A percentile compares a stretch with the other conserved stretches of the same genome.
These are phyloP conservation scores for Kwoniella dejecticola DNA, from an alignment of 768 basidiomycete genomes.

Conservation along the genomic window DNA sequence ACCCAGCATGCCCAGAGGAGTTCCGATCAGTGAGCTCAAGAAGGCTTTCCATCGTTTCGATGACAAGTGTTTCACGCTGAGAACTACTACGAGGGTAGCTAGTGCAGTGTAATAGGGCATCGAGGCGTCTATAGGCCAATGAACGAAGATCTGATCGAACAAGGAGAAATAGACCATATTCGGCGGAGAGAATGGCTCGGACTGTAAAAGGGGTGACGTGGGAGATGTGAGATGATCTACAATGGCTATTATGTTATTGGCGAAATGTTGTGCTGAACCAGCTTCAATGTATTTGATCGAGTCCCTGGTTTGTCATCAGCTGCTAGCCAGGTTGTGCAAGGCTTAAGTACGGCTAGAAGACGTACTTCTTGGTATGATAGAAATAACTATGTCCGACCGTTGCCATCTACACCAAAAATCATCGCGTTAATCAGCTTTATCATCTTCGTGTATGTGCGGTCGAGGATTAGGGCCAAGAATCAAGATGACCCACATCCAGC, in stretches of 20 bases:
- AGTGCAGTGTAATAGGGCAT: constrained; percentile 63
- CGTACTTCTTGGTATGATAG: constrained; percentile 86
- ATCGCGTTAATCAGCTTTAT: too few relatives aligned
- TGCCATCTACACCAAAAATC: constrained; percentile 74
- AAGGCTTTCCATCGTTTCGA: constrained; percentile 44
- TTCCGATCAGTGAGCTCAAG: constrained; percentile 60
- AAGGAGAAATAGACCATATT: constrained; percentile 71
- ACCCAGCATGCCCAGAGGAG: constrained; percentile 62
- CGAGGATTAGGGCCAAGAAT: too few relatives aligned
- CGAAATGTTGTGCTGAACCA: constrained; percentile 89
- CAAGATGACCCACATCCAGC: constrained; percentile 70
- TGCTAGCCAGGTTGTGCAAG: neutral
- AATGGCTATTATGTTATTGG: constrained; percentile 78
- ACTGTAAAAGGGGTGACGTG: constrained; percentile 56
- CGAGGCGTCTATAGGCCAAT: constrained; percentile 72
- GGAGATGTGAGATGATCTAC: constrained; percentile 71
- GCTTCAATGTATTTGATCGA: constrained; percentile 78
- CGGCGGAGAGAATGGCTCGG: constrained; percentile 63
- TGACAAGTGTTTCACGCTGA: constrained; percentile 53
- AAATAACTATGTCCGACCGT: constrained; percentile 85
- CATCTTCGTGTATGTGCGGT: too few relatives aligned
- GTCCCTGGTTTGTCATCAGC: constrained; percentile 58
- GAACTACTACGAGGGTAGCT: constrained; percentile 58
- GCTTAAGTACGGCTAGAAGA: neutral
- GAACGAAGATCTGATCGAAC: constrained; percentile 67